A percentile compares a stretch with the other conserved stretches of the same genome.
phyloP scores from a whole-genome alignment of 805 yeast species.

The Teunomyces aglyptinius region DNA sequence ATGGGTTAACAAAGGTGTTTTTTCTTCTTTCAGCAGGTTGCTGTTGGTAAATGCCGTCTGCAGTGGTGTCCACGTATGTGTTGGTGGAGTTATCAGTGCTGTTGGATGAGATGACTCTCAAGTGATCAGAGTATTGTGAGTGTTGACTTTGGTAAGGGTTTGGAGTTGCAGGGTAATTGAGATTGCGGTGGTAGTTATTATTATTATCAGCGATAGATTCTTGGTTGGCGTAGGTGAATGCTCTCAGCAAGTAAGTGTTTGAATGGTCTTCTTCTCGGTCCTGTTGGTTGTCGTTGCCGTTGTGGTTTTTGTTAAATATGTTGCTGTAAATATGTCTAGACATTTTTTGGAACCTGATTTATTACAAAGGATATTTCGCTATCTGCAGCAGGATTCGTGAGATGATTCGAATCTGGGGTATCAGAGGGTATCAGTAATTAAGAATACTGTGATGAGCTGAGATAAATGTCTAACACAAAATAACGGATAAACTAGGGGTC shows the following conservation, averaged over 20 bases:
- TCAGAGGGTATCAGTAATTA: constrained; percentile 3
- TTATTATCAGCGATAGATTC: background rate
- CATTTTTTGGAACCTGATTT: constrained; percentile 6
- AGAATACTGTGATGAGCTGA: background rate
- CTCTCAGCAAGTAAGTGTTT: constrained; percentile 4
- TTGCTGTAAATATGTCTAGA: constrained; percentile 10
- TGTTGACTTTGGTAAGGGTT: constrained; percentile 4
- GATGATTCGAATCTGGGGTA: background rate
- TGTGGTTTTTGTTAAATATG: background rate
- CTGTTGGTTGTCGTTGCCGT: background rate
- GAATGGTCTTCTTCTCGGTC: constrained; percentile 6
- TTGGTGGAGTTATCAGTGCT: constrained; percentile 9
- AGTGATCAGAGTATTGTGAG: constrained; percentile 7
- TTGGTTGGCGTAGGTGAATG: constrained; percentile 2
- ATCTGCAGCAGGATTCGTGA: background rate
- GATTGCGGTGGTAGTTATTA: constrained; percentile 1
- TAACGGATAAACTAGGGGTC: background rate
- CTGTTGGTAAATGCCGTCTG: constrained; percentile 7
- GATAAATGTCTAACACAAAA: background rate
- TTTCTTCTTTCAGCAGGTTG: constrained; percentile 8
- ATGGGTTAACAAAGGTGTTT: background rate
- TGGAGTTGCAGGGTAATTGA: constrained; percentile 1
- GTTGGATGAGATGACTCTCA: constrained; percentile 9
- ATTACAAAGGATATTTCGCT: background rate
- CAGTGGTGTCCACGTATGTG: constrained; percentile 12